A percentile compares a stretch with the other conserved stretches of the same genome.
Evolutionary conservation across 2,329 filamentous ascomycete species (phyloP).

Genomic region (Orbilia blumenaviensis): DNA sequence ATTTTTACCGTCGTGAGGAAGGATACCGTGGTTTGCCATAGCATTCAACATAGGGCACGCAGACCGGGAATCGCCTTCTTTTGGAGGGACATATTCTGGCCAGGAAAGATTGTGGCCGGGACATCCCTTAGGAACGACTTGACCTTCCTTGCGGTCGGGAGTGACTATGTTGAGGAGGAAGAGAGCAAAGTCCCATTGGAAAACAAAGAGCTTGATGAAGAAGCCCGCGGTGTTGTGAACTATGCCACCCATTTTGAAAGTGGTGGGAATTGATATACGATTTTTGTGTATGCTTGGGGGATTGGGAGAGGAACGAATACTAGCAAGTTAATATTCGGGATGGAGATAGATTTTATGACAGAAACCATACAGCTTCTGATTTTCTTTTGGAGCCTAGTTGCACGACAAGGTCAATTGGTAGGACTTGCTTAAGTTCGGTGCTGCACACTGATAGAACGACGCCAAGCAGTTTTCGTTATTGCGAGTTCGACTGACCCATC

Average conservation of each 20-base stretch:
- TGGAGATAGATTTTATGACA: conserved; percentile 32
- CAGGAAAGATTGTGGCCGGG: conserved; percentile 60
- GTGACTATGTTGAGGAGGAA: conserved; percentile 61
- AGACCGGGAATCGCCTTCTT: conserved; percentile 59
- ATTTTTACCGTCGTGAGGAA: conserved; percentile 64
- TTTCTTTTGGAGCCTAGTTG: conserved; percentile 3
- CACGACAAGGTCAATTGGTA: neutral
- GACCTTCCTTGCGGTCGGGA: conserved; percentile 60
- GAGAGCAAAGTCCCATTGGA: conserved; percentile 61
- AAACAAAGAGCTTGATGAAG: conserved; percentile 60
- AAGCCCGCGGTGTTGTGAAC: conserved; percentile 49
- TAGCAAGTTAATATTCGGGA: neutral
- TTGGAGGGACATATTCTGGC: conserved; percentile 61
- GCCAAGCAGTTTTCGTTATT: conserved; percentile 20
- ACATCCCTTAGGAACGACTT: conserved; percentile 60
- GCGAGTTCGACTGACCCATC: conserved; percentile 31
- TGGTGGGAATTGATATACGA: neutral
- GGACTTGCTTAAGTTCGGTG: conserved; percentile 13
- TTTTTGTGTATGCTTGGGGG: neutral
- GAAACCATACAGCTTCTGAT: neutral
- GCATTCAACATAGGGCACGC: conserved; percentile 67
- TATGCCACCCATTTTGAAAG: conserved; percentile 42
- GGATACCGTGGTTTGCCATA: conserved; percentile 66
- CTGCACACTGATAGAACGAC: neutral
- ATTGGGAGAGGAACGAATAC: neutral